A percentile compares a stretch with the other conserved stretches of the same genome.
phyloP scores from a whole-genome alignment of 805 yeast species.

The Schwanniomyces sp. region DNA sequence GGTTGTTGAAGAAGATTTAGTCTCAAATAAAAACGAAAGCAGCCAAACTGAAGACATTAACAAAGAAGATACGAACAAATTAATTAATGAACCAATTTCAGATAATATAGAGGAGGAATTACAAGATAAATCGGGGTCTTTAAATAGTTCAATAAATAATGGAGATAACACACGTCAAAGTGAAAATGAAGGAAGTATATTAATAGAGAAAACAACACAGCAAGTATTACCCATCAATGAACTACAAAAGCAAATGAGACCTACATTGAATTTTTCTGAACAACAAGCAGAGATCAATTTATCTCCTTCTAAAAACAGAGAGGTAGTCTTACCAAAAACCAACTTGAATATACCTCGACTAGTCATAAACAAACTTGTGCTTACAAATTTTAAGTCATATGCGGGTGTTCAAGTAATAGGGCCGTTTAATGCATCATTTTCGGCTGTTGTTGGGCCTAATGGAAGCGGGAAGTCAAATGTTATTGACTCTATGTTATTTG shows the following conservation, averaged over 20 bases:
- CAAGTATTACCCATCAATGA: not conserved
- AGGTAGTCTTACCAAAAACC: slow-evolving; percentile 8
- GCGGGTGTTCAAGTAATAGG: slow-evolving; percentile 94
- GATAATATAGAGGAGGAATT: not conserved
- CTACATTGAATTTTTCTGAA: slow-evolving; percentile 26
- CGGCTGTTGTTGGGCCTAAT: slow-evolving; percentile 98
- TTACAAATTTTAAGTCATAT: slow-evolving; percentile 90
- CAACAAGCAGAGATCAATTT: slow-evolving; percentile 22
- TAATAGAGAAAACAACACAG: not conserved
- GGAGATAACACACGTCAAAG: not conserved
- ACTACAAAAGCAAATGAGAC: not conserved
- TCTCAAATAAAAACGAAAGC: not conserved
- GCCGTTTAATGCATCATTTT: slow-evolving; percentile 89
- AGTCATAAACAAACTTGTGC: slow-evolving; percentile 70
- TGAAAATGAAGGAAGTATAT: not conserved
- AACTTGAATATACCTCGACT: slow-evolving; percentile 51
- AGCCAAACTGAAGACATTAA: not conserved
- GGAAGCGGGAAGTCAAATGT: slow-evolving; percentile 98
- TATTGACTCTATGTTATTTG: slow-evolving; percentile 93
- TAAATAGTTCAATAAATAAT: not conserved
- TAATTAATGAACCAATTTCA: not conserved
- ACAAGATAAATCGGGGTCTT: not conserved
- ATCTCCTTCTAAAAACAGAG: slow-evolving; percentile 31
- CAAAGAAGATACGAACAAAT: not conserved
- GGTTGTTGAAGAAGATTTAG: not conserved